Evolutionary conservation across 306 rosid species (phyloP).

Genomic region (Vigna hirtella): DNA sequence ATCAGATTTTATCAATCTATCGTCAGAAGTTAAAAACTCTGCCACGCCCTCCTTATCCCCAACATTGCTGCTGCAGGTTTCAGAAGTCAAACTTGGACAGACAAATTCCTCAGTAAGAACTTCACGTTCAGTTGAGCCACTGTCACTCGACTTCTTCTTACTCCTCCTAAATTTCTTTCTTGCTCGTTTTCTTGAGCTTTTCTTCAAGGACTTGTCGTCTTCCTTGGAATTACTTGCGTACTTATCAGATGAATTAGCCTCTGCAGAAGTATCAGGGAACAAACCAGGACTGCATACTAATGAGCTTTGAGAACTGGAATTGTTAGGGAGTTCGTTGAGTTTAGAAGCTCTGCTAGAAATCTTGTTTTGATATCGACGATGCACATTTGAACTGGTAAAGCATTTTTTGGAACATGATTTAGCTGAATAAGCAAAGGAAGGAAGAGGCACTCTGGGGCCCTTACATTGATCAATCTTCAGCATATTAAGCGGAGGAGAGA

Average conservation of each 20-base stretch:
- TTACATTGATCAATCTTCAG: conserved; percentile 53
- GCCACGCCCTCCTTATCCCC: conserved; percentile 47
- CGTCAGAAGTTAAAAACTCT: conserved; percentile 49
- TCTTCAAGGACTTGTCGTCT: conserved; percentile 53
- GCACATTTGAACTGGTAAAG: conserved; percentile 52
- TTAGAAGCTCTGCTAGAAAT: conserved; percentile 57
- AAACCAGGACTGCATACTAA: conserved; percentile 44
- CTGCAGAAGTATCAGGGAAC: conserved; percentile 48
- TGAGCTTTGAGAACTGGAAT: conserved; percentile 52
- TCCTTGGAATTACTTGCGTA: conserved; percentile 41
- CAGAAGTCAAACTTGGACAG: conserved; percentile 55
- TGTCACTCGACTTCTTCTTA: conserved; percentile 62
- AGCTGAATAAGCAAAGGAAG: conserved; percentile 52
- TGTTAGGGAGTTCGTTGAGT: conserved; percentile 60
- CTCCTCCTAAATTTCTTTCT: conserved; percentile 62
- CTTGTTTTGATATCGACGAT: conserved; percentile 64
- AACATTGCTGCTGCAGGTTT: conserved; percentile 55
- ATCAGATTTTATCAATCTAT: conserved; percentile 39
- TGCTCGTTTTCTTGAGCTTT: conserved; percentile 57
- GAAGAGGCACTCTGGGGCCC: conserved; percentile 48
- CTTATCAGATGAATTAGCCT: conserved; percentile 47
- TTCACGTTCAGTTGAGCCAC: conserved; percentile 54
- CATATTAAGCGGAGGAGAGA: conserved; percentile 58
- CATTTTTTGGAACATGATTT: conserved; percentile 55
- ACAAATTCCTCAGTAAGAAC: conserved; percentile 54